These are phyloP conservation scores for Sclerotinia borealis DNA, from an alignment of 2,329 filamentous ascomycete species.

Conservation along the genomic window DNA sequence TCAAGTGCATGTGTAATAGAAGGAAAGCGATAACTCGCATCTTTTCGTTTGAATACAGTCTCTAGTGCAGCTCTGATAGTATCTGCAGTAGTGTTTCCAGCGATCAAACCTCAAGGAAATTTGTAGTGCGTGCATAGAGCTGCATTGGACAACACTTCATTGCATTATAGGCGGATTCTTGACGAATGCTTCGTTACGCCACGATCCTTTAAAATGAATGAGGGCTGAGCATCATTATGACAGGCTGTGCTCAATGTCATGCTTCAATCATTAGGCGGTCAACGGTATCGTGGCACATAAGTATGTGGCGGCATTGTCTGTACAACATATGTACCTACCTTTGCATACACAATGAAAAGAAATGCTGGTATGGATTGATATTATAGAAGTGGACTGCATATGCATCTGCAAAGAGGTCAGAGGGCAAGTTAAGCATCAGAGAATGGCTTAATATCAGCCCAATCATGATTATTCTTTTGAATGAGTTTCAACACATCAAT, in stretches of 20 bases:
- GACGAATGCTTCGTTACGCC: slow-evolving; percentile 8
- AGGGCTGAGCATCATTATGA: not conserved
- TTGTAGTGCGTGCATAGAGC: not conserved
- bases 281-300: not conserved
- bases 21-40: not conserved
- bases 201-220: slow-evolving; percentile 2
- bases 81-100: slow-evolving; percentile 1
- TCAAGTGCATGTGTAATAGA: not conserved
- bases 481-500: not conserved
- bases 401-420: slow-evolving; percentile 7
- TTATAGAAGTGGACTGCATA: slow-evolving; percentile 2
- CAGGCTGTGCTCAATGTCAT: not conserved
- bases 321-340: not conserved
- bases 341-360: not conserved
- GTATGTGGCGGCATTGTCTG: not conserved
- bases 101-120: not conserved
- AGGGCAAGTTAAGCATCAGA: not conserved
- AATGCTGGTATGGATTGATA: not conserved
- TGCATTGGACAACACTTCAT: not conserved
- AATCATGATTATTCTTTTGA: not conserved
- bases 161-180: not conserved
- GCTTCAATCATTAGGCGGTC: not conserved
- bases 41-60: not conserved
- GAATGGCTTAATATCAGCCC: not conserved
- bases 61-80: not conserved